Base-by-base conservation (phyloP, 2,329 filamentous ascomycete species). In the Aspergillus felis region DNA sequence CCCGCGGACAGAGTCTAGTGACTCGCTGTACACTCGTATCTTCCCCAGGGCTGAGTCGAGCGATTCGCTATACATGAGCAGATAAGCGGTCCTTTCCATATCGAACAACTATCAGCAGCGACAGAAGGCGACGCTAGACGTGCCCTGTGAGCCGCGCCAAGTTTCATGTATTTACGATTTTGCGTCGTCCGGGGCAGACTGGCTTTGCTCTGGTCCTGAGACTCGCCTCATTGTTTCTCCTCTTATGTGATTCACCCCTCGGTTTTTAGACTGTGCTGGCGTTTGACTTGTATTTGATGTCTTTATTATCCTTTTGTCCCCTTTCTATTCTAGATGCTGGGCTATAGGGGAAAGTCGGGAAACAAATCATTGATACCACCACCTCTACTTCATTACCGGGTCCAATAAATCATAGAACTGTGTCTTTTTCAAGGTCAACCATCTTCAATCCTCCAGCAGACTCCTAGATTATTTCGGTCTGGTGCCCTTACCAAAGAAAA, bases 31-130 rank as follows among this genome's bases (percentile, higher is more conserved):
- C 56, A 69, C 70, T 17, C 66, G 71, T 49, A 68, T 72, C 28
- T 73, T 73, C 66, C 71, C 71, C 22, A 63, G 71, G 24, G 71
- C 68, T 1, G 70, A 72, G 57, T 73, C 71, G 4, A 73, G 70
- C 63, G 71, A 73, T 48, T 73, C 71, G 17, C 66, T 73, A 3
- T 66, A 63, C 55, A 71, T 73, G 69, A 66, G 65, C 56, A 60
- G 70, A 62, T 72, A 66, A 66, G 58, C 12, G 25, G 22, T 48
- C 44, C 35, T 41, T 48, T 44, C 14, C 32, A 7, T 38, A 2
- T 38, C 2, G 32, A 38, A 38, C 32, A 17, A 6, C 17, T 7
- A 38, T 38, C 32, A 17, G 32, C 32, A 17, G 32, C 32, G 14
- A 38, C 32, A 38, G 32, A 38, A 22, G 35, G 14, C n/a, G 48